Evolutionary conservation across 2,329 filamentous ascomycete genomes (phyloP).

Genomic region (Fusarium begoniae): DNA sequence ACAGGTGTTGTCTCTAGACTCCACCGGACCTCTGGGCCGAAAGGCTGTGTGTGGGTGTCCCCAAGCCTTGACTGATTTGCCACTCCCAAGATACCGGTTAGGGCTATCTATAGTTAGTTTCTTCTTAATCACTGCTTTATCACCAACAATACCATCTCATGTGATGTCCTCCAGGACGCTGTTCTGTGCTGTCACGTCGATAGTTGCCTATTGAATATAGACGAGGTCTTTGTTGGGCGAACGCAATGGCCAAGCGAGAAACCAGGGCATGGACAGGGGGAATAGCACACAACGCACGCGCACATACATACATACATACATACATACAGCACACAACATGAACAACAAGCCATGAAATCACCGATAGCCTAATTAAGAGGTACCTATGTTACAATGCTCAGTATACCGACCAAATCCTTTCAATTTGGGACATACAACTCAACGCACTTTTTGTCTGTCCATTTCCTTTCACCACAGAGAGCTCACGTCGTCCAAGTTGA

Average conservation of each 20-base stretch:
- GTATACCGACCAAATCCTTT: background rate
- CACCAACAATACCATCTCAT: conserved; percentile 7
- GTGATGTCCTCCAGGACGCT: conserved; percentile 2
- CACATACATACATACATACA: background rate
- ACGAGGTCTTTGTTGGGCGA: conserved; percentile 7
- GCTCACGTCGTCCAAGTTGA: background rate
- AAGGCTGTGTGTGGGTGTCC: conserved; percentile 8
- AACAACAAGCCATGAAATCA: background rate
- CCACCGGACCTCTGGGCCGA: conserved; percentile 17
- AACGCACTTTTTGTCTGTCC: background rate
- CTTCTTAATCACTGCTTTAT: conserved; percentile 10
- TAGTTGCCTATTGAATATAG: background rate
- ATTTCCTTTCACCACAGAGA: background rate
- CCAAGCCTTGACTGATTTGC: conserved; percentile 8
- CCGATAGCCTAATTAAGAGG: background rate
- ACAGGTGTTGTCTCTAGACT: background rate
- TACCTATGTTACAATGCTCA: background rate
- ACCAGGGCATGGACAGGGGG: background rate
- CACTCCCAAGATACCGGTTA: conserved; percentile 42
- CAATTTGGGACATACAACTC: background rate
- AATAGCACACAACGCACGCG: background rate
- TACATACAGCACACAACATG: background rate
- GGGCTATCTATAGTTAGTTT: conserved; percentile 9
- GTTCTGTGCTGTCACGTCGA: conserved; percentile 7
- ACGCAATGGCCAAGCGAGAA: conserved; percentile 2